Base-by-base conservation (phyloP, 1,284 basidiomycete genomes). In the Moesziomyces aphidis region DNA sequence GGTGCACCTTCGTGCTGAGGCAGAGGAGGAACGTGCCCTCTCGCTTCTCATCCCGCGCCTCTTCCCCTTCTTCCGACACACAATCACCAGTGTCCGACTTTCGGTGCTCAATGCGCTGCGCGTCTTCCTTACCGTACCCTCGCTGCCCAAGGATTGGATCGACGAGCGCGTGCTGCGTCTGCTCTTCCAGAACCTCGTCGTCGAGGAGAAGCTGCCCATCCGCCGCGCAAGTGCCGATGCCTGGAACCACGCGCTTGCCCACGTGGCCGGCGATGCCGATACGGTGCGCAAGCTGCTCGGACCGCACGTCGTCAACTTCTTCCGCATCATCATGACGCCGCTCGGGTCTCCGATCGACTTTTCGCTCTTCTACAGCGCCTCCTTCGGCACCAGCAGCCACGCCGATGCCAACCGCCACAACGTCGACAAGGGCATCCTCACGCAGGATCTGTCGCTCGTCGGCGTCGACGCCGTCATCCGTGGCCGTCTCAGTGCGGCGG, bases 41-140 rank as follows among this genome's bases (percentile, higher is more conserved):
- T 89, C 90, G 15, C 88, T 88, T 1, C 89, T 98, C 51, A 93
- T 97, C 17, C 92, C 94, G 2, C 93, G 91, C 0, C 87, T 97
- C 19, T 99, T 94, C 86, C 93, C 95, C 3, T 99, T 97, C 88
- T 96, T 99, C 87, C 92, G 97, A 13, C 97, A 99, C 85, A 97
- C 96, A 0, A 99, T 99, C 80, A 87, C 93, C 0, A 92, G 91
- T 72, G 97, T 99, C 55, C 93, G 97, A 21, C 88, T 96, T 10
- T 92, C 97, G 6, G 95, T 99, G 7, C 92, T 96, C 60, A 91
- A 94, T 68, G 95, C 95, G 0, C 87, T 99, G 6, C 89, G 91
- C 53, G 92, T 92, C 5, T 95, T 99, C 85, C 91, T 97, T 87
- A 87, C 88, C 17, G 91, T 94, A 1, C 86, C 90, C 1, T 89